These are phyloP conservation scores for Boletus rubescentipes DNA, from an alignment of 768 basidiomycete species.

Conservation along the genomic window DNA sequence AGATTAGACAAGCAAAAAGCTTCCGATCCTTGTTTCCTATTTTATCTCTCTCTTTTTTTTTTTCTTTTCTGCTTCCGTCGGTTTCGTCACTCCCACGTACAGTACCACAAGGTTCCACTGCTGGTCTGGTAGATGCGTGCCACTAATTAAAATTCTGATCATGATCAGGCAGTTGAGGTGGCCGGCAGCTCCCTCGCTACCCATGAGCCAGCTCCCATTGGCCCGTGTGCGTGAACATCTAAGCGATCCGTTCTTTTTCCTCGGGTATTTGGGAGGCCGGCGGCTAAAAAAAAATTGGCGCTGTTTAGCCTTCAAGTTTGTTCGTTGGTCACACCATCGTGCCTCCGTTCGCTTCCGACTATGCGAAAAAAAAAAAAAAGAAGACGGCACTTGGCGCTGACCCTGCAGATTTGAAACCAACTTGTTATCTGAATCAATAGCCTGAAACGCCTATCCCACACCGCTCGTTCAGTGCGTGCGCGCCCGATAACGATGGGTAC, in stretches of 20 bases:
- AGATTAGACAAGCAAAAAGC: constrained; percentile 28
- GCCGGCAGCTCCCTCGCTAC: not conserved
- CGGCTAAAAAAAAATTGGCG: not conserved
- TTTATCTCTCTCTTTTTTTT: constrained; percentile 10
- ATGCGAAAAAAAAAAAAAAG: constrained; percentile 10
- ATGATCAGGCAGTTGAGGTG: constrained; percentile 5
- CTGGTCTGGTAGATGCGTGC: not conserved
- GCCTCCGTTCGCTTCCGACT: constrained; percentile 25
- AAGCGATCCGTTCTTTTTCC: not conserved
- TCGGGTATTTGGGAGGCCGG: not conserved
- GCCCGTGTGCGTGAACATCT: not conserved
- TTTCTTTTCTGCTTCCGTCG: constrained; percentile 8
- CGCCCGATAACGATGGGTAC: constrained; percentile 12
- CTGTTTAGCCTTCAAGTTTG: not conserved
- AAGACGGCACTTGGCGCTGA: not conserved
- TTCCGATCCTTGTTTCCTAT: constrained; percentile 15
- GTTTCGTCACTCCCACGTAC: constrained; percentile 14
- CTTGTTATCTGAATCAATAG: constrained; percentile 1
- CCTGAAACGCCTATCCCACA: constrained; percentile 18
- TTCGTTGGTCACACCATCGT: not conserved
- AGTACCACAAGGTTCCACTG: constrained; percentile 4
- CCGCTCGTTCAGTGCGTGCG: not conserved
- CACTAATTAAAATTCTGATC: constrained; percentile 1
- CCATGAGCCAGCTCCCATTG: not conserved
- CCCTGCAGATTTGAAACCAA: constrained; percentile 21